phyloP scores from a whole-genome alignment of 164 flowering plant species.

The Akebia trifoliata region DNA sequence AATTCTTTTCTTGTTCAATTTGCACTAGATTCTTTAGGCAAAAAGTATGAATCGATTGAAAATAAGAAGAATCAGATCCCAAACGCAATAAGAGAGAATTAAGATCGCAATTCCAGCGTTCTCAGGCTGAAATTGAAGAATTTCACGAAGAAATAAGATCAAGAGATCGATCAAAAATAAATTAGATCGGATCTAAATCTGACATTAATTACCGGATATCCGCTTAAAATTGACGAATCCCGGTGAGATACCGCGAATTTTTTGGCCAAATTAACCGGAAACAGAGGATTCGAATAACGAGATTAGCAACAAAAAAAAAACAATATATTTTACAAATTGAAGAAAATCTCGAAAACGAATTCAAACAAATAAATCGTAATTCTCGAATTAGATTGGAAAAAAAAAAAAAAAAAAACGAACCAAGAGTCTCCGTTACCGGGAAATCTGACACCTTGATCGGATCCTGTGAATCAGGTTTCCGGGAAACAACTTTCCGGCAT shows the following conservation, averaged over 20 bases:
- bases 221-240: neutral
- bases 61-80: neutral
- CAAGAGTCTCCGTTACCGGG: neutral
- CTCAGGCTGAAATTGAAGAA: neutral
- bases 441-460: slow-evolving; percentile 1
- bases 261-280: neutral
- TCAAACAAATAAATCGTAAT: neutral
- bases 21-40: neutral
- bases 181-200: slow-evolving; percentile 1
- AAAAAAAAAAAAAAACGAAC: neutral
- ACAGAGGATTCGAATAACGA: neutral
- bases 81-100: neutral
- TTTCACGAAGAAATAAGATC: neutral
- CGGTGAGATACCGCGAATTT: neutral
- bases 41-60: neutral
- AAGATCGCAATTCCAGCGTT: neutral
- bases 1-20: neutral
- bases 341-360: neutral
- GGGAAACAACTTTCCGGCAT: neutral
- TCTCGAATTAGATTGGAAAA: neutral
- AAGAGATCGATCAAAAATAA: neutral
- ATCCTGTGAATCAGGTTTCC: neutral
- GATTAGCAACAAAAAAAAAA: neutral
- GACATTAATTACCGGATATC: slow-evolving; percentile 3
- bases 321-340: neutral